Percentiles rank a stretch among this genome's conserved stretches.
These are phyloP conservation scores for Lentinula lateritia DNA, from an alignment of 768 basidiomycete genomes.

Conservation along the genomic window DNA sequence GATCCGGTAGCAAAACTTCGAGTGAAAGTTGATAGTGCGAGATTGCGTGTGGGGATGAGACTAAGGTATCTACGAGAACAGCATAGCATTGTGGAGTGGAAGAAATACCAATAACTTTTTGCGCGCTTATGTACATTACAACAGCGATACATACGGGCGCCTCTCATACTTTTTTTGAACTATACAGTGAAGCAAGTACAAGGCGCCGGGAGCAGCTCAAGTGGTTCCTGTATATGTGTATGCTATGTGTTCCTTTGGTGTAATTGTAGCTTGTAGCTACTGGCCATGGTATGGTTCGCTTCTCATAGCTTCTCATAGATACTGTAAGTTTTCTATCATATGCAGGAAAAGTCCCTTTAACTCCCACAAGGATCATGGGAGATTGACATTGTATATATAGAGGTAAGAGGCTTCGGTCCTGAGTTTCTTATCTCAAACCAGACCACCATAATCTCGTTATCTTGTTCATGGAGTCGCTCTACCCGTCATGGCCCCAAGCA, in stretches of 20 bases:
- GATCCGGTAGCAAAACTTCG: neutral
- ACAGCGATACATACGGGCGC: neutral
- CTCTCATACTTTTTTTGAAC: no score
- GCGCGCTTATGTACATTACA: neutral
- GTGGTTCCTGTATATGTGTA: no score
- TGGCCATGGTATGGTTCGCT: no score
- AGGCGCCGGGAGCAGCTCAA: no score
- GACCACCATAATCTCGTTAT: neutral
- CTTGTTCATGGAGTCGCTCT: neutral
- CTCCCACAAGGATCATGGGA: no score
- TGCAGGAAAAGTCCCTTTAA: no score
- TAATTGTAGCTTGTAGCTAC: no score
- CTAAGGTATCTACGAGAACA: neutral
- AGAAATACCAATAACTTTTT: neutral
- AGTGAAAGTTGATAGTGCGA: neutral
- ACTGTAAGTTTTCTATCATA: no score
- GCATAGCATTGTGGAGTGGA: neutral
- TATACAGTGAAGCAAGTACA: no score
- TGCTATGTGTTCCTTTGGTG: no score
- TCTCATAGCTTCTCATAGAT: no score
- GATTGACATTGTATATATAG: no score
- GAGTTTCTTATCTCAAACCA: neutral
- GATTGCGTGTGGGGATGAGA: neutral
- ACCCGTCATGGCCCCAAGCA: conserved; percentile 3
- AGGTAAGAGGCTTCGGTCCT: neutral